A percentile compares a stretch with the other conserved stretches of the same genome.
Evolutionary conservation across 768 basidiomycete species (phyloP).

Genomic region (Macrocybe gigantea): DNA sequence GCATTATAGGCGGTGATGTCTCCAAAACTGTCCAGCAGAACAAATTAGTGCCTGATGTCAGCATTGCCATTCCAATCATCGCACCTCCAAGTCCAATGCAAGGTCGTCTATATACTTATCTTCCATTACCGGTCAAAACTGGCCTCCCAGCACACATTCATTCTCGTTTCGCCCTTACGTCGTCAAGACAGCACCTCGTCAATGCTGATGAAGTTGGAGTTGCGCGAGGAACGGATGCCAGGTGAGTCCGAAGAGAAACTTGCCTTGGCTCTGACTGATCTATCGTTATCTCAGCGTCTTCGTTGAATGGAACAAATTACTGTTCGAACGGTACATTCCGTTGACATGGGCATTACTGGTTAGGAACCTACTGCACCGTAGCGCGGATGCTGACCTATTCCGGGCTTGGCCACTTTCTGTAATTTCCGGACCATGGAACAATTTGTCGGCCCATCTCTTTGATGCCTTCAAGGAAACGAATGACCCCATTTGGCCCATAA

Average conservation of each 20-base stretch:
- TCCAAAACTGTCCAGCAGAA: slow-evolving; percentile 21
- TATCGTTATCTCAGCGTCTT: slow-evolving; percentile 25
- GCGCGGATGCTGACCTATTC: slow-evolving; percentile 24
- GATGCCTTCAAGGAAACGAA: slow-evolving; percentile 15
- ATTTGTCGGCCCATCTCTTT: slow-evolving; percentile 24
- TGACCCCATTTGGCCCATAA: slow-evolving; percentile 30
- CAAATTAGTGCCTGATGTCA: slow-evolving; percentile 35
- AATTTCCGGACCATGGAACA: slow-evolving; percentile 25
- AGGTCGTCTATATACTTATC: slow-evolving; percentile 44
- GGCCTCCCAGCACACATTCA: slow-evolving; percentile 41
- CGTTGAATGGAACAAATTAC: slow-evolving; percentile 40
- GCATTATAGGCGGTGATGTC: too few species aligned
- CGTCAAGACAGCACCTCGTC: slow-evolving; percentile 36
- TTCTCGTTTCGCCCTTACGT: slow-evolving; percentile 39
- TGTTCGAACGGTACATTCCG: slow-evolving; percentile 42
- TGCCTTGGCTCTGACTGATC: not conserved
- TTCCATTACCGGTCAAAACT: slow-evolving; percentile 41
- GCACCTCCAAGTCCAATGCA: not conserved
- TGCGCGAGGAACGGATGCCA: slow-evolving; percentile 30
- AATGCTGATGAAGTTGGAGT: slow-evolving; percentile 35
- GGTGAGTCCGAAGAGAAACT: slow-evolving; percentile 21
- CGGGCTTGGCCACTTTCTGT: slow-evolving; percentile 32
- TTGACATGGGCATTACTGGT: slow-evolving; percentile 34
- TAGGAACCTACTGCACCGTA: slow-evolving; percentile 17
- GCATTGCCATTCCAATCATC: slow-evolving; percentile 26